These are phyloP conservation scores for Trichophyton schoenleinii DNA, from an alignment of 2,329 filamentous ascomycete species.

Conservation along the genomic window DNA sequence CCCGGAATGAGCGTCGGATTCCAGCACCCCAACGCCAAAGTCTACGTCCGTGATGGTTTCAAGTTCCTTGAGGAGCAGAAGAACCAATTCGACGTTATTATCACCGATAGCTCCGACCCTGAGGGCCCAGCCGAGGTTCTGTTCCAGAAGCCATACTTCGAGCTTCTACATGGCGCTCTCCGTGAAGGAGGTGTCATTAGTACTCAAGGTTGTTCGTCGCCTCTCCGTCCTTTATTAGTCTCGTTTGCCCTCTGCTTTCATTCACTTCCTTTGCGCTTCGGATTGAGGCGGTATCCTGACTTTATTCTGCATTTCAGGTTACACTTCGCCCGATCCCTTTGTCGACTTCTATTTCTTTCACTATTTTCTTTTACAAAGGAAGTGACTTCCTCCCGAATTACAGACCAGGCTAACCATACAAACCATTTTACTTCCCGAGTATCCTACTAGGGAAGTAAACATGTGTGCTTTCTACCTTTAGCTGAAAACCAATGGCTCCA, in stretches of 20 bases:
- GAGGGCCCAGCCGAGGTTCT: constrained; percentile 91
- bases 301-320: constrained; percentile 4
- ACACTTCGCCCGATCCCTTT: constrained; percentile 3
- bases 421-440: constrained; percentile 1
- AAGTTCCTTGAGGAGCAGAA: constrained; percentile 95
- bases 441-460: neutral
- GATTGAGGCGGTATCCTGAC: constrained; percentile 8
- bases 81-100: constrained; percentile 97
- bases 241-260: constrained; percentile 48
- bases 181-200: constrained; percentile 95
- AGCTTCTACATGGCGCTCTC: constrained; percentile 80
- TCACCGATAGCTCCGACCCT: constrained; percentile 95
- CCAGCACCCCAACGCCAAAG: constrained; percentile 83
- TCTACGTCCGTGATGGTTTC: constrained; percentile 93
- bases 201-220: constrained; percentile 99
- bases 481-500: constrained; percentile 99
- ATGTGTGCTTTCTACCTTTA: constrained; percentile 28
- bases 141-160: constrained; percentile 98
- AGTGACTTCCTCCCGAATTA: neutral
- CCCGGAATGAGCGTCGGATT: constrained; percentile 88
- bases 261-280: constrained; percentile 5
- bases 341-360: constrained; percentile 21
- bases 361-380: constrained; percentile 9
- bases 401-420: constrained; percentile 16
- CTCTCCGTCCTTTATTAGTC: constrained; percentile 62